phyloP scores from a whole-genome alignment of 2,329 filamentous ascomycete genomes.

The Arthrinium phaeospermum region DNA sequence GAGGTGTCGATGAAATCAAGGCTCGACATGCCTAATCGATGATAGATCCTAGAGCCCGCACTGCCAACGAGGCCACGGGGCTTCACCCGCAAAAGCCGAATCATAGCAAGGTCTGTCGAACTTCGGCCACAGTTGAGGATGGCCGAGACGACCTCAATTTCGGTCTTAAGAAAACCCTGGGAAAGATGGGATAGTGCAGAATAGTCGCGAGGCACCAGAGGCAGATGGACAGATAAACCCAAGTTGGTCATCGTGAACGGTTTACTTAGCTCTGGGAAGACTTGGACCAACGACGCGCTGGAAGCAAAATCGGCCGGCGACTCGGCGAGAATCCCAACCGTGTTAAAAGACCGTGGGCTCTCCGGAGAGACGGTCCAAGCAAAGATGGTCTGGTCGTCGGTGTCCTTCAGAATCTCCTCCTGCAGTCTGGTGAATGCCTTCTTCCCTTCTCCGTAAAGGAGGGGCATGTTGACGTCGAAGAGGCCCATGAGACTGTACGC shows the following conservation, averaged over 20 bases:
- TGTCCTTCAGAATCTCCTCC: constrained; percentile 32
- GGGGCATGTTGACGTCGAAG: constrained; percentile 39
- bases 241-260: constrained; percentile 20
- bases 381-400: constrained; percentile 3
- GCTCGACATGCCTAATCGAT: background rate
- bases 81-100: constrained; percentile 15
- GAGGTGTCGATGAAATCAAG: constrained; percentile 15
- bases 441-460: constrained; percentile 40
- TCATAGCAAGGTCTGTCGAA: constrained; percentile 3
- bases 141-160: constrained; percentile 14
- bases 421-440: constrained; percentile 38
- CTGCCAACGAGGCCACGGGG: background rate
- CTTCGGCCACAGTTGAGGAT: constrained; percentile 20
- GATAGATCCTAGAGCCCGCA: background rate
- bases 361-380: constrained; percentile 2
- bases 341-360: background rate
- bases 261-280: constrained; percentile 13
- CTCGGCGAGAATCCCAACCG: constrained; percentile 15
- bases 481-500: constrained; percentile 41
- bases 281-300: constrained; percentile 1
- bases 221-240: constrained; percentile 11
- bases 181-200: constrained; percentile 10
- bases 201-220: background rate
- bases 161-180: constrained; percentile 4
- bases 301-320: constrained; percentile 18